Base-by-base conservation (phyloP, 1,284 basidiomycete genomes). In the Sutorius eximius region DNA sequence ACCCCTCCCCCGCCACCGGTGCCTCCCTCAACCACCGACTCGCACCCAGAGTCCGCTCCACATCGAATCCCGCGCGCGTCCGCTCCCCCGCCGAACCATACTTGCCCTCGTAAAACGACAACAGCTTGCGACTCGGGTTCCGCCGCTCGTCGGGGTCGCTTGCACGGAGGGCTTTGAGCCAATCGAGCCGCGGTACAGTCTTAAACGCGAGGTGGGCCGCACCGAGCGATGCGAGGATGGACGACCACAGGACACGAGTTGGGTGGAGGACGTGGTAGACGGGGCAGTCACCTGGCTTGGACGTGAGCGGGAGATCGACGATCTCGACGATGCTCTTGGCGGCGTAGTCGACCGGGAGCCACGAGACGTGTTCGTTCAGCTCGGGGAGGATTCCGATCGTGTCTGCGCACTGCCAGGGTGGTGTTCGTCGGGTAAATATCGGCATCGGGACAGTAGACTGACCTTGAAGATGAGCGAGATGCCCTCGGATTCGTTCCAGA, bases 401-500 rank as follows among this genome's bases (percentile, higher is more conserved):
- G 34, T 77, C 70, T 37, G 76, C 77, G 5, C 77, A 66, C 65
- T 38, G 24, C 24, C 24, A 6, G 24, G 5, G 24, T 6, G 24
- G 5, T 27, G 24, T 27, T 27, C 24, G 24, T 27, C 24, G 24
- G 24, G 24, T 27, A 27, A 27, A 24, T 27, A 27, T 27, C 24
- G 5, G 3, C 24, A 27, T 5, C 5, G 5, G 24, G 24, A 27
- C 5, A 27, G 24, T 27, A 5, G 24, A 11, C 55, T 3, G 43
- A 68, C 65, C 50, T 67, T 67, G 61, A 73, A 56, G 46, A 70
- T 60, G 34, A 74, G 59, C 22, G 68, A 65, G 67, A 75, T 78
- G 5, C 79, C 82, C 64, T 83, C 83, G 3, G 77, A 82, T 58
- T 79, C 75, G 66, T 85, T 86, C 84, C 84, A 86, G 1, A 83